Evolutionary conservation across 2,329 filamentous ascomycete genomes (phyloP).

Genomic region (Lachnellula cervina): DNA sequence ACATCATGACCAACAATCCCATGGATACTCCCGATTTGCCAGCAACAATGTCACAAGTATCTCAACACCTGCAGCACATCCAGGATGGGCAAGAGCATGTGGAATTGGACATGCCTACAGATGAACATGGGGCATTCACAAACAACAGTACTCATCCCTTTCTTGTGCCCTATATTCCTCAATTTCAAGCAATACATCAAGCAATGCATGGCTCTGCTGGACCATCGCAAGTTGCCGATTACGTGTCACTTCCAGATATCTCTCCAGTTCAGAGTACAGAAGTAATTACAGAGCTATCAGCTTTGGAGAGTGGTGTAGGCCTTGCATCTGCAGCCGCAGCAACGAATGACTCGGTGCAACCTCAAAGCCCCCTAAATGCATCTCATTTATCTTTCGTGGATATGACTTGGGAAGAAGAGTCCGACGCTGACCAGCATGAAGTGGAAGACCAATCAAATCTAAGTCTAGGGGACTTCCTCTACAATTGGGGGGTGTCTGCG

Average conservation of each 20-base stretch:
- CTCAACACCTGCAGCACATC: slow-evolving; percentile 28
- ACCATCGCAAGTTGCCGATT: background rate
- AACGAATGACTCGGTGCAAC: slow-evolving; percentile 4
- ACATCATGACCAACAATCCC: background rate
- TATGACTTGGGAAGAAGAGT: slow-evolving; percentile 11
- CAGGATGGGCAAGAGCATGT: slow-evolving; percentile 28
- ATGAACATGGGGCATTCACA: slow-evolving; percentile 18
- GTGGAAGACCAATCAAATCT: slow-evolving; percentile 40
- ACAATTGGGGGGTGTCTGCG: slow-evolving; percentile 37
- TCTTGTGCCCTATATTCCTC: slow-evolving; percentile 16
- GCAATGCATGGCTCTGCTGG: slow-evolving; percentile 1
- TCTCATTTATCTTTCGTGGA: slow-evolving; percentile 7
- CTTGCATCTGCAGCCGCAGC: slow-evolving; percentile 4
- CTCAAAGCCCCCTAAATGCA: slow-evolving; percentile 1
- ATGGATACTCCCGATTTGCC: slow-evolving; percentile 16
- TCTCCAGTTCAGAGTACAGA: background rate
- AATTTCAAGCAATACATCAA: slow-evolving; percentile 2
- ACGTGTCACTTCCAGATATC: slow-evolving; percentile 10
- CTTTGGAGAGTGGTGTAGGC: slow-evolving; percentile 2
- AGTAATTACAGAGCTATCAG: background rate
- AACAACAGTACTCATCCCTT: slow-evolving; percentile 28
- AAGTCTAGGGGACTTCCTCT: slow-evolving; percentile 46
- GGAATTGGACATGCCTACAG: slow-evolving; percentile 13
- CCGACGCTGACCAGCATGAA: slow-evolving; percentile 28
- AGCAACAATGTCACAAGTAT: slow-evolving; percentile 26